Evolutionary conservation across 306 rosid species (phyloP), one percentile per base, ranked within the genome.

Genomic region (Vicia faba): DNA sequence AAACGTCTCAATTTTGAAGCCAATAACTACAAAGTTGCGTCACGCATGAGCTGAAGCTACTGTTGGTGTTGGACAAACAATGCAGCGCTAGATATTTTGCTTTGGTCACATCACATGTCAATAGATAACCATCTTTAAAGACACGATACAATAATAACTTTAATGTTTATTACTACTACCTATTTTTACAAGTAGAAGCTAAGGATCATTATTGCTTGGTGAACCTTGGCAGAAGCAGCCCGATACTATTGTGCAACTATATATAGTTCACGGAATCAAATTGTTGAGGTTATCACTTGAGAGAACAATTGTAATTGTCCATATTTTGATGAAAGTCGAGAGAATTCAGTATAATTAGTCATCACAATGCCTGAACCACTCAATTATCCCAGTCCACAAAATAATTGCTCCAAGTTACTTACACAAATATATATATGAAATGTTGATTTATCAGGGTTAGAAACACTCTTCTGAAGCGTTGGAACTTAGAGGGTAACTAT

Each of bases 1-100:
- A 57, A 40, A 14, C 15, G 53, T 53, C 64, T 61, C 40, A 8
- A 38, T 57, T 40, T 44, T 66, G 12, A 57, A 14, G 11, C 40
- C 31, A 61, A 60, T 14, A 9, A 61, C 56, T 29, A 41, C 33
- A 2, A 57, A 46, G 25, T 15, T 70, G 67, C 29, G n/a, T 28
- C 41, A 23, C 63, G 68, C 40, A 19, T 40, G 43, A 15, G 40
- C 20, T 15, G 45, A 48, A 56, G 51, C 50, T 25, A 5, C 11
- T 11, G 4, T 48, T 19, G 28, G n/a, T 4, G 4, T 61, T 57
- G 43, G 63, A 31, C 15, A 5, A 36, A 29, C 14, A 50, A 35
- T 35, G 45, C 14, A 59, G 10, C 14, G 35, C 28, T 59, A 41
- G 75, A 70, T 70, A 61, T 70, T 70, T 70, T 64, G 8, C 29